phyloP scores from a whole-genome alignment of 1,284 basidiomycete species.

The Pseudozyma pruni region DNA sequence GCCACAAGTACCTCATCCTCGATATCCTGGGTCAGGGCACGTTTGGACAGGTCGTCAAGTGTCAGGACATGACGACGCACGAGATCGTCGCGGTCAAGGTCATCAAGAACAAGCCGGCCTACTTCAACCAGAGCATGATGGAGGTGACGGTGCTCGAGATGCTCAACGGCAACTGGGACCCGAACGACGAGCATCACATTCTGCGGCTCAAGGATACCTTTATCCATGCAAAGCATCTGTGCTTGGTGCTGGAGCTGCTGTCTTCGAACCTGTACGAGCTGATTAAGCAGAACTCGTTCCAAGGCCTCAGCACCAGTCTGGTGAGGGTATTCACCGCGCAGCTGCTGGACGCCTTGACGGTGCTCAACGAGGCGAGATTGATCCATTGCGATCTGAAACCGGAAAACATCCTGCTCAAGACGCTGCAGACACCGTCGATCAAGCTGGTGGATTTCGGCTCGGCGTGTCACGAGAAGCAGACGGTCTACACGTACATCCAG shows the following conservation, averaged over 20 bases:
- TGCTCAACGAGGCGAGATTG: slow-evolving; percentile 92
- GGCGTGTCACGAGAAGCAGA: slow-evolving; percentile 97
- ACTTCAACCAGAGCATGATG: slow-evolving; percentile 99
- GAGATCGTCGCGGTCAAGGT: slow-evolving; percentile 99
- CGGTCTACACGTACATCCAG: slow-evolving; percentile 99
- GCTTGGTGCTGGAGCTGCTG: slow-evolving; percentile 95
- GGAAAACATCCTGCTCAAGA: slow-evolving; percentile 61
- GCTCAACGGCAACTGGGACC: slow-evolving; percentile 74
- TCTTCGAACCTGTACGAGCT: slow-evolving; percentile 98
- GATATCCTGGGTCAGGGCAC: slow-evolving; percentile 98
- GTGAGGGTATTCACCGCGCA: slow-evolving; percentile 98
- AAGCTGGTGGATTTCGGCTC: slow-evolving; percentile 99
- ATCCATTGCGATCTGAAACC: slow-evolving; percentile 98
- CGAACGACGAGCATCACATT: slow-evolving; percentile 95
- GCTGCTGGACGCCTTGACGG: slow-evolving; percentile 87
- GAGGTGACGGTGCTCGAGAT: slow-evolving; percentile 95
- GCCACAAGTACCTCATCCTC: slow-evolving; percentile 89
- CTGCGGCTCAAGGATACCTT: slow-evolving; percentile 94
- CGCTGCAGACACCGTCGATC: slow-evolving; percentile 93
- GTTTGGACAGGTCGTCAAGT: slow-evolving; percentile 99
- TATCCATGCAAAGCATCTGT: slow-evolving; percentile 94
- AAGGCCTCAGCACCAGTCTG: slow-evolving; percentile 92
- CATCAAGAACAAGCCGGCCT: slow-evolving; percentile 99
- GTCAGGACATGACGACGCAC: slow-evolving; percentile 98
- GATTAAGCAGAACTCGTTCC: slow-evolving; percentile 99